Conservation (phyloP, 345 rosid species). For the Melastoma malabathricum region DNA sequence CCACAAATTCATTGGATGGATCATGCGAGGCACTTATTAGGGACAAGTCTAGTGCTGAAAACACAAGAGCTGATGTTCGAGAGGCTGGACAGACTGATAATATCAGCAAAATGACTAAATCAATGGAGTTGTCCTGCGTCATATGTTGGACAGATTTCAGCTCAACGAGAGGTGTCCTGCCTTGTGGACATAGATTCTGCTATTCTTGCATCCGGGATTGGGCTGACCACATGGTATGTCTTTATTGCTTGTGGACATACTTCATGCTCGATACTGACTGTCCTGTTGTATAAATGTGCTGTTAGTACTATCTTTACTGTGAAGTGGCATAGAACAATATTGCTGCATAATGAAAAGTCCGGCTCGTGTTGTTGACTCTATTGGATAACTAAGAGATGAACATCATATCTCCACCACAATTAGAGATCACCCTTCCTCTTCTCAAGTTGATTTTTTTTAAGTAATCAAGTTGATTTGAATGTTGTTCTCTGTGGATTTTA, state of each 20-base stretch:
- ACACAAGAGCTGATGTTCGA: constrained; percentile 10
- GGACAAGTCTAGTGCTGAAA: constrained; percentile 13
- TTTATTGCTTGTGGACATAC: constrained; percentile 4
- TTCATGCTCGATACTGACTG: too few species aligned
- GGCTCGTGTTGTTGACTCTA: too few species aligned
- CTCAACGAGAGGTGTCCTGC: constrained; percentile 72
- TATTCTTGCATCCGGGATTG: constrained; percentile 74
- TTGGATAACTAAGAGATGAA: too few species aligned
- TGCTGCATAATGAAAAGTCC: too few species aligned
- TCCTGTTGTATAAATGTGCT: too few species aligned
- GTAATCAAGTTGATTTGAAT: neutral
- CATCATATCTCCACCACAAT: too few species aligned
- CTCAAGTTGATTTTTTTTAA: neutral
- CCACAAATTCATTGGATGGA: constrained; percentile 3
- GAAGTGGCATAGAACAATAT: too few species aligned
- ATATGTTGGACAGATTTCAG: constrained; percentile 91
- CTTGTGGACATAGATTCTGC: constrained; percentile 96
- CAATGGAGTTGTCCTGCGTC: constrained; percentile 60
- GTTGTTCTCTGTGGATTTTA: neutral
- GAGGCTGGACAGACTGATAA: constrained; percentile 14
- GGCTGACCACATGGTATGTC: constrained; percentile 62
- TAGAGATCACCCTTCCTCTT: neutral
- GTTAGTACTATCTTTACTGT: too few species aligned
- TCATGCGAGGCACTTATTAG: constrained; percentile 8
- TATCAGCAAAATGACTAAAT: constrained; percentile 12